Evolutionary conservation across 2,329 filamentous ascomycete species (phyloP).

Genomic region (Proliferodiscus dingleyae): DNA sequence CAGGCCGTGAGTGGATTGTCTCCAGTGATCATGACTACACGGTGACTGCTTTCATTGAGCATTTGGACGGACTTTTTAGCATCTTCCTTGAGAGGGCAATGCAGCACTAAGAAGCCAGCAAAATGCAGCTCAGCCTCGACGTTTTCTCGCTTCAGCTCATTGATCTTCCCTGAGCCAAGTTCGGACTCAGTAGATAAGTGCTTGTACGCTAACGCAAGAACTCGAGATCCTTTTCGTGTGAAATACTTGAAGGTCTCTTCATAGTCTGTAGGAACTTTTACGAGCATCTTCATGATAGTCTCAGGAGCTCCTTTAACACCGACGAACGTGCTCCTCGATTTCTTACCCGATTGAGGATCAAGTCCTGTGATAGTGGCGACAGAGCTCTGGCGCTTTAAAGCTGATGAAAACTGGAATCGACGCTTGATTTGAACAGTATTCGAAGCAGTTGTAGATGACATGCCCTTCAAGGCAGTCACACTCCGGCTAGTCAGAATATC

Average conservation of each 20-base stretch:
- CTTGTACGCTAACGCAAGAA: slow-evolving; percentile 91
- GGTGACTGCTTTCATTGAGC: slow-evolving; percentile 98
- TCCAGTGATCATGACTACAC: slow-evolving; percentile 98
- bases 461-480: slow-evolving; percentile 39
- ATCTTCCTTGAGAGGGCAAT: slow-evolving; percentile 94
- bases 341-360: slow-evolving; percentile 68
- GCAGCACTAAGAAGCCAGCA: slow-evolving; percentile 91
- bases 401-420: slow-evolving; percentile 96
- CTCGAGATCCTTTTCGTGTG: slow-evolving; percentile 89
- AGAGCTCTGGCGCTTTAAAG: slow-evolving; percentile 92
- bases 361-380: slow-evolving; percentile 75
- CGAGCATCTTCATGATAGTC: slow-evolving; percentile 91
- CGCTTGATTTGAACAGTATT: slow-evolving; percentile 92
- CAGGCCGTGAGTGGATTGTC: slow-evolving; percentile 96
- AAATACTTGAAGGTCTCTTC: slow-evolving; percentile 99
- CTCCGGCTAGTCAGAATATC: slow-evolving; percentile 73
- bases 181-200: slow-evolving; percentile 78
- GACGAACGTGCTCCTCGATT: slow-evolving; percentile 80
- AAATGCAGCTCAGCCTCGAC: slow-evolving; percentile 82
- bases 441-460: slow-evolving; percentile 44
- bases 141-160: slow-evolving; percentile 88
- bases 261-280: slow-evolving; percentile 77
- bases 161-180: slow-evolving; percentile 78
- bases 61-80: slow-evolving; percentile 90
- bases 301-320: slow-evolving; percentile 96